Conservation (phyloP, 176 grass and related monocot genomes). For the Tillandsia fasciculata region DNA sequence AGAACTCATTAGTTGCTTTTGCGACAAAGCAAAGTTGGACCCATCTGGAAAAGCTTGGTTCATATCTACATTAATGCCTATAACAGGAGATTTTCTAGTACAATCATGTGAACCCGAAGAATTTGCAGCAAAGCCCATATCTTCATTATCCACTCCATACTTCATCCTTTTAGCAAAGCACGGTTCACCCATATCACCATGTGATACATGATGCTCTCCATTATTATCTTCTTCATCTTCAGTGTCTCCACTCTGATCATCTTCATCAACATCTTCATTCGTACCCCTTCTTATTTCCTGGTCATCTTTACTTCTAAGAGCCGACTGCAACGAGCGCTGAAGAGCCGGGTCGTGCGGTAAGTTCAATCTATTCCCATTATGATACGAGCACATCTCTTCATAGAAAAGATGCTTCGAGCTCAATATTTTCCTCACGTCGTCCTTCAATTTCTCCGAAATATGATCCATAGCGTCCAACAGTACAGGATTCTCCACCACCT, state of each 20-base stretch:
- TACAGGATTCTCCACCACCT: constrained; percentile 57
- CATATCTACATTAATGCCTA: constrained; percentile 40
- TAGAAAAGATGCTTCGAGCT: constrained; percentile 93
- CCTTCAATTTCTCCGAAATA: constrained; percentile 82
- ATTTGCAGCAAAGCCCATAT: constrained; percentile 30
- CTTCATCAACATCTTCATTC: constrained; percentile 41
- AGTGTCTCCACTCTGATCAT: constrained; percentile 46
- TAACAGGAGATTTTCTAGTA: constrained; percentile 21
- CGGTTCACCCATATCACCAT: constrained; percentile 21
- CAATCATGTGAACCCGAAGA: constrained; percentile 29
- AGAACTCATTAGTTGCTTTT: constrained; percentile 26
- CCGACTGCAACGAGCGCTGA: constrained; percentile 58
- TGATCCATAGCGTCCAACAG: constrained; percentile 71
- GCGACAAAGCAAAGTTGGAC: constrained; percentile 20
- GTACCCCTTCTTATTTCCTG: constrained; percentile 29
- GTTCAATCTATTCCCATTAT: constrained; percentile 69
- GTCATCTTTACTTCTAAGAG: constrained; percentile 69
- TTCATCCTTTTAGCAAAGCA: constrained; percentile 46
- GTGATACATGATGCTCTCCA: constrained; percentile 37
- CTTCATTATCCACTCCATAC: constrained; percentile 22
- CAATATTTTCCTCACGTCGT: constrained; percentile 85
- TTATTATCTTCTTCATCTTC: constrained; percentile 50
- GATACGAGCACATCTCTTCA: constrained; percentile 96
- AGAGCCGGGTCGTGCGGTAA: constrained; percentile 76
- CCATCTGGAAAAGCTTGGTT: constrained; percentile 43